Evolutionary conservation across 2,329 filamentous ascomycete genomes (phyloP).

Genomic region (Fusarium ramigenum): DNA sequence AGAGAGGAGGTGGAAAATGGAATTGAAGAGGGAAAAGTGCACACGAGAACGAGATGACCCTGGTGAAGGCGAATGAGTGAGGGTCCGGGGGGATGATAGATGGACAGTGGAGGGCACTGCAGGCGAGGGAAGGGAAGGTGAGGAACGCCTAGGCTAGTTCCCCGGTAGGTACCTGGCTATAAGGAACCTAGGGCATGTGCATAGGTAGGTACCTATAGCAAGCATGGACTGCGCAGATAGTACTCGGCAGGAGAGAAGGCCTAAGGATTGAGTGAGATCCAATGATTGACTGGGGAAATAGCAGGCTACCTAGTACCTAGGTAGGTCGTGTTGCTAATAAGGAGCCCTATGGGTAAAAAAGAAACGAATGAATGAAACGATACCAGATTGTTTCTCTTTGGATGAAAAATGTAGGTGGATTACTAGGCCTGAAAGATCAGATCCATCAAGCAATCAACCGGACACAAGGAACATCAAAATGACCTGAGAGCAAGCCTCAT

Average conservation of each 20-base stretch:
- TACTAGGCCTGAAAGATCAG: not conserved
- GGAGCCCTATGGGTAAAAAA: not conserved
- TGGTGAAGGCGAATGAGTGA: slow-evolving; percentile 18
- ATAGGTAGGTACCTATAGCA: not conserved
- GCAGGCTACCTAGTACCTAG: not conserved
- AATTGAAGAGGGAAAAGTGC: slow-evolving; percentile 33
- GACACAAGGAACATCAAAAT: slow-evolving; percentile 14
- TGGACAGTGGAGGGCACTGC: not conserved
- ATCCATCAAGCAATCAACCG: not conserved
- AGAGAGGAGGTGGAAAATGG: slow-evolving; percentile 21
- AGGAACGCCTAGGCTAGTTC: not conserved
- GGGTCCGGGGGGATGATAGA: not conserved
- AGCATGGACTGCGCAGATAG: not conserved
- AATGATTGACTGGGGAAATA: not conserved
- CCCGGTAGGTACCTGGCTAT: not conserved
- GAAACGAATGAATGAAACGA: not conserved
- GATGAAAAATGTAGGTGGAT: not conserved
- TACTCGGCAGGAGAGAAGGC: not conserved
- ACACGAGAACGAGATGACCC: slow-evolving; percentile 22
- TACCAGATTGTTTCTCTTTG: not conserved
- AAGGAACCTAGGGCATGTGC: not conserved
- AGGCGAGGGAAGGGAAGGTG: slow-evolving; percentile 21
- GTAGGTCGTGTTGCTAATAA: not conserved
- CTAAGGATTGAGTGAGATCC: not conserved
- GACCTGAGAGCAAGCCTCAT: slow-evolving; percentile 18